Base-by-base conservation (phyloP, 1,284 basidiomycete genomes). In the Vanrija sp. region DNA sequence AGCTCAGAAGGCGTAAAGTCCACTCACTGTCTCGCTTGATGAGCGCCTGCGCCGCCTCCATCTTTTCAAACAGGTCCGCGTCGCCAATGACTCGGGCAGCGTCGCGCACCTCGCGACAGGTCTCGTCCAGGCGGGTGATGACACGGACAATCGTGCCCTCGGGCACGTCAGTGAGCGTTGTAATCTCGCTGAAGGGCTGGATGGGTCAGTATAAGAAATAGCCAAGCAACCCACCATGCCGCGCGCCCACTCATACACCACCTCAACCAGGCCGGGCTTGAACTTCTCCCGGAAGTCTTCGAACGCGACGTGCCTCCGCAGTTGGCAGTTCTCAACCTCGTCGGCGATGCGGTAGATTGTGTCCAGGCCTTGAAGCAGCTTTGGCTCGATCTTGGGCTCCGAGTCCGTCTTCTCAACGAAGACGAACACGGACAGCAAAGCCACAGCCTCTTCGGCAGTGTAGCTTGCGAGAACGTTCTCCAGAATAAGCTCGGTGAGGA, bases 181-280 rank as follows among this genome's bases (percentile, higher is more conserved):
- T 93, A 66, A 99, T 96, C 69, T 98, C 86, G 65, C 91, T 86
- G 74, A 99, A 99, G 0, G 94, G 90, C 93, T 96, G 61, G 10
- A 25, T 25, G 43, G 7, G 49, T 57, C 28, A 54, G 58, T 38
- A 18, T 2, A 16, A 2, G 23, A 3, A 9, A 14, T 3, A 16
- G 9, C 18, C 3, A 6, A 28, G 25, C 19, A 23, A 71, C 83
- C 67, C 66, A 94, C 94, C 88, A 94, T 96, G 52, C 96, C 96
- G 71, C 88, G 89, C 0, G 96, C 94, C 96, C 96, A 99, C 74
- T 98, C 93, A 73, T 98, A 97, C 8, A 98, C 95, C 0, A 97
- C 94, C 69, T 96, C 91, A 12, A 91, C 86, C 25, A 99, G 79
- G 2, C 95, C 95, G 61, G 89, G 88, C 75, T 94, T 95, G 62